A percentile compares a stretch with the other conserved stretches of the same genome.
Conservation (phyloP, 331 rosid species). For the Cydonia oblonga region DNA sequence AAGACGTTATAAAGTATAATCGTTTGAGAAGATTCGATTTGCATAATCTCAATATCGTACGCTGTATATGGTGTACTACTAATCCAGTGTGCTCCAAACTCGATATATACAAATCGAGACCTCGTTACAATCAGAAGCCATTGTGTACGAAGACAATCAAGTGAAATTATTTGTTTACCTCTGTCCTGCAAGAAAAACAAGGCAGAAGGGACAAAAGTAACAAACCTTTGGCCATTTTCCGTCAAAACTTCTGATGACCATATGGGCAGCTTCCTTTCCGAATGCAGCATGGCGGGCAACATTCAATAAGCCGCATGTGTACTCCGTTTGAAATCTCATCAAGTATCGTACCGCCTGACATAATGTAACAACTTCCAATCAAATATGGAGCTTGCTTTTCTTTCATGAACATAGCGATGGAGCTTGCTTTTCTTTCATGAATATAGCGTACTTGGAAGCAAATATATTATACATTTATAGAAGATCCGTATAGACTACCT, state of each 20-base stretch:
- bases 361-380: not conserved
- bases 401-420: not conserved
- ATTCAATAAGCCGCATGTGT: constrained; percentile 67
- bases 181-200: constrained; percentile 4
- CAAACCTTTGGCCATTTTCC: constrained; percentile 67
- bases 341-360: constrained; percentile 81
- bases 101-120: not conserved
- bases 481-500: constrained; percentile 26
- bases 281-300: constrained; percentile 73
- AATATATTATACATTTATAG: not conserved
- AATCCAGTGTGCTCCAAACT: not conserved
- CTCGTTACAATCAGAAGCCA: not conserved
- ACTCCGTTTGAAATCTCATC: constrained; percentile 80
- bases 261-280: constrained; percentile 68
- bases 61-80: not conserved
- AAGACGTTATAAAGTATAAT: not conserved
- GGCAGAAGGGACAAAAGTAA: not conserved
- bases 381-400: not conserved
- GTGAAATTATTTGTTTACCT: not conserved
- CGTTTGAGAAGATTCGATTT: not conserved
- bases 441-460: not conserved
- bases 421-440: not conserved
- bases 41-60: not conserved
- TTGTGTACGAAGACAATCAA: too few relatives aligned
- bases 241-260: constrained; percentile 42